These are phyloP conservation scores for Scutellaria minor DNA, from an alignment of 257 asterid species.

Conservation along the genomic window DNA sequence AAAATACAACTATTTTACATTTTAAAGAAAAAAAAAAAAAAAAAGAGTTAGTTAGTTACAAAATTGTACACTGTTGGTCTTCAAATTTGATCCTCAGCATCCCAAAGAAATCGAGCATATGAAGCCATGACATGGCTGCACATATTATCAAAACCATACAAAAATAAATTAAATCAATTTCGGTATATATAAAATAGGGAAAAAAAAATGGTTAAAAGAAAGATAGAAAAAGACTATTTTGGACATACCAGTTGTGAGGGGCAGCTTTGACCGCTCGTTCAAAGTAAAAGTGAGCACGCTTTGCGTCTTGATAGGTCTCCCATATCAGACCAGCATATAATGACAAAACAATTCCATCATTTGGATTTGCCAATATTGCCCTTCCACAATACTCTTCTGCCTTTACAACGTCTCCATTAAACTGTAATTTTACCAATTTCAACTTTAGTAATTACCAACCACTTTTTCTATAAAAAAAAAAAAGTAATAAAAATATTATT, in stretches of 20 bases:
- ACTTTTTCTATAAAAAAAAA: too few relatives aligned
- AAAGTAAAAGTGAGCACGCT: conserved; percentile 49
- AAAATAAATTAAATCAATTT: neutral
- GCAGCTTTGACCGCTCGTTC: conserved; percentile 51
- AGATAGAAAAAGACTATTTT: neutral
- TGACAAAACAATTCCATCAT: conserved; percentile 48
- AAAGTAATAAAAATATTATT: too few relatives aligned
- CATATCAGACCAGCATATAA: conserved; percentile 58
- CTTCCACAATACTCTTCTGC: conserved; percentile 64
- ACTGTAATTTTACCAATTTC: conserved; percentile 36
- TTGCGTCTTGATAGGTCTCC: conserved; percentile 43
- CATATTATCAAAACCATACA: neutral
- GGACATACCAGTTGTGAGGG: conserved; percentile 50
- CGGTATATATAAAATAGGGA: neutral
- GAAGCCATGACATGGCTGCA: conserved; percentile 61
- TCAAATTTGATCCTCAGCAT: conserved; percentile 44
- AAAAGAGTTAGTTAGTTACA: neutral
- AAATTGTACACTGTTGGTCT: conserved; percentile 17
- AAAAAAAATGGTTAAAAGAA: neutral
- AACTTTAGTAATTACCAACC: neutral
- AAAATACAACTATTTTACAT: too few relatives aligned
- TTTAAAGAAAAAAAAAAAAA: too few relatives aligned
- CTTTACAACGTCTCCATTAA: conserved; percentile 42
- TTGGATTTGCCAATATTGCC: conserved; percentile 53
- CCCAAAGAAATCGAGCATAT: conserved; percentile 70